Conservation (phyloP, 2,329 filamentous ascomycete species). For the Coniochaeta prunicola region DNA sequence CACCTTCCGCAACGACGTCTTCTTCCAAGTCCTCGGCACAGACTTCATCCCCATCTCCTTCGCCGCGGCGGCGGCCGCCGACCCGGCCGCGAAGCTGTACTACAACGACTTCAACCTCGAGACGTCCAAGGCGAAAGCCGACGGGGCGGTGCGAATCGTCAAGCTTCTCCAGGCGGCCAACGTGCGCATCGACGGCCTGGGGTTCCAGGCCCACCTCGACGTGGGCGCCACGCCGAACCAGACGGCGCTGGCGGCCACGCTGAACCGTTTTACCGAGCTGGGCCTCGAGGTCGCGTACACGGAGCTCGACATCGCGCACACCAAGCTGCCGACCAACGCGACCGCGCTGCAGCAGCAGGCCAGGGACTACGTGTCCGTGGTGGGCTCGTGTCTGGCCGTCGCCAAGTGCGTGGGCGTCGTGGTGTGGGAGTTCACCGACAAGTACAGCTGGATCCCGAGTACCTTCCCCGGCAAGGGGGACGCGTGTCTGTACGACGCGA, state of each 20-base stretch:
- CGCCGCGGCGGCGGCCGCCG: conserved; percentile 32
- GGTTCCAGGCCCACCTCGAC: conserved; percentile 43
- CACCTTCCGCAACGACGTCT: conserved; percentile 33
- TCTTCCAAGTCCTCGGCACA: conserved; percentile 35
- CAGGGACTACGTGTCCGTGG: conserved; percentile 33
- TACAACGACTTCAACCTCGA: conserved; percentile 50
- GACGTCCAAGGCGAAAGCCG: conserved; percentile 22
- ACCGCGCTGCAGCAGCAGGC: conserved; percentile 37
- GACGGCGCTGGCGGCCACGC: conserved; percentile 26
- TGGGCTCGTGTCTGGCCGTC: conserved; percentile 29
- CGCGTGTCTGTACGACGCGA: conserved; percentile 29
- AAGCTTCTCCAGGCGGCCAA: conserved; percentile 21
- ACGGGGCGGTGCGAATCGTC: conserved; percentile 23
- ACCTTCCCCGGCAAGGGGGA: conserved; percentile 31
- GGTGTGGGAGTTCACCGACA: conserved; percentile 34
- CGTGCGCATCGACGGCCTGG: conserved; percentile 42
- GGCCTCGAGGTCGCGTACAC: conserved; percentile 43
- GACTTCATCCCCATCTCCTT: conserved; percentile 42
- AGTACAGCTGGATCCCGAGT: conserved; percentile 24
- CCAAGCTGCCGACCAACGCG: conserved; percentile 33
- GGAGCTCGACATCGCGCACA: conserved; percentile 43
- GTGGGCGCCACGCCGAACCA: conserved; percentile 32
- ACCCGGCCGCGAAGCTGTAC: conserved; percentile 38
- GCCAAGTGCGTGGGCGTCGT: conserved; percentile 33
- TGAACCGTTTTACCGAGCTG: conserved; percentile 31